These are phyloP conservation scores for Moelleriella libera DNA, from an alignment of 2,329 filamentous ascomycete species.

Conservation along the genomic window DNA sequence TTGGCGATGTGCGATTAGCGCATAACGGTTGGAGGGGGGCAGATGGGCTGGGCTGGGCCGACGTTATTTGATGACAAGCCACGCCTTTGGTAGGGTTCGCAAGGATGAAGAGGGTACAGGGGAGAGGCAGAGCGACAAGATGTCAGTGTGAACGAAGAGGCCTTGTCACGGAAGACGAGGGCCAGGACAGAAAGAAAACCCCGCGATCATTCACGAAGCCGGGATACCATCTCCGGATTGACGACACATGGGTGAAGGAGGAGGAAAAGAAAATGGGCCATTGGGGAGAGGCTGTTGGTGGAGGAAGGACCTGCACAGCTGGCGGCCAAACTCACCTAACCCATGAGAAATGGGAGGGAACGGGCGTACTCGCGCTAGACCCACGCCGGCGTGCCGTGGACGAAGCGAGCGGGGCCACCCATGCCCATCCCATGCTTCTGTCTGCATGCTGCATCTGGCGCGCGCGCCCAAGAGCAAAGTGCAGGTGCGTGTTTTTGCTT, in stretches of 20 bases:
- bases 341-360: slow-evolving; percentile 24
- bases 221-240: slow-evolving; percentile 16
- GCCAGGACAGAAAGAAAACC: slow-evolving; percentile 2
- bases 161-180: not conserved
- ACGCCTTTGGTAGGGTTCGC: no score
- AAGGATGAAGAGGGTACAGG: not conserved
- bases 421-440: slow-evolving; percentile 6
- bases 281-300: slow-evolving; percentile 23
- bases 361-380: slow-evolving; percentile 15
- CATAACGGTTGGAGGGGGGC: not conserved
- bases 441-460: slow-evolving; percentile 4
- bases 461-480: not conserved
- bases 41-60: not conserved
- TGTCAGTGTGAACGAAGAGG: not conserved
- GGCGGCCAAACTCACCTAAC: slow-evolving; percentile 27
- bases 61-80: not conserved
- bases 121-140: not conserved
- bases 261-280: slow-evolving; percentile 20
- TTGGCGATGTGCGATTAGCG: not conserved
- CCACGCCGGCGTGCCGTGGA: slow-evolving; percentile 12
- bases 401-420: slow-evolving; percentile 12
- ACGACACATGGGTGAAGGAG: slow-evolving; percentile 18
- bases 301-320: slow-evolving; percentile 24
- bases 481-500: not conserved
- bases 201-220: slow-evolving; percentile 9